Conservation (phyloP, 768 basidiomycete genomes). For the Infundibulicybe gibba region DNA sequence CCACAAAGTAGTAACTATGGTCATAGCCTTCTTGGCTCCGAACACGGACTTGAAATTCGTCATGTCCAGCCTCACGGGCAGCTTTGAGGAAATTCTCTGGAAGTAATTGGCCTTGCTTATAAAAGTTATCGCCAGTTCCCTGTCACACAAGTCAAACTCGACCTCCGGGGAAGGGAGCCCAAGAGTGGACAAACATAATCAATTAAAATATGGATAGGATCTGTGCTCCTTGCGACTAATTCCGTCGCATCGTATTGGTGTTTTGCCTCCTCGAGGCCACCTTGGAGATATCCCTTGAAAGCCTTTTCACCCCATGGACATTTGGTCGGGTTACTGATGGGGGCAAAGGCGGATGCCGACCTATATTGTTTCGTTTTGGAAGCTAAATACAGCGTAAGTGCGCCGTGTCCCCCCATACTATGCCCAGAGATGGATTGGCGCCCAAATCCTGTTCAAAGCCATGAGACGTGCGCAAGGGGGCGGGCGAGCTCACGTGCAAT, state of each 20-base stretch:
- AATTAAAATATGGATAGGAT: constrained; percentile 73
- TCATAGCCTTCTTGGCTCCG: constrained; percentile 83
- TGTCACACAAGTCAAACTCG: constrained; percentile 18
- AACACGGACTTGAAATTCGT: constrained; percentile 73
- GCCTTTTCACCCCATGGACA: constrained; percentile 93
- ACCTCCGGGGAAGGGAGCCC: neutral
- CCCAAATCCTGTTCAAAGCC: constrained; percentile 58
- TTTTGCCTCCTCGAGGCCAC: constrained; percentile 74
- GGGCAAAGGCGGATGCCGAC: constrained; percentile 88
- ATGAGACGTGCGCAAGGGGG: neutral
- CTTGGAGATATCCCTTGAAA: constrained; percentile 79
- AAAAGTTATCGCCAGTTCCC: constrained; percentile 83
- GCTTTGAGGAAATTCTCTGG: constrained; percentile 87
- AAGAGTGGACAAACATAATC: constrained; percentile 64
- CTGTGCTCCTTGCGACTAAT: constrained; percentile 61
- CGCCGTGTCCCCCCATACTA: constrained; percentile 97
- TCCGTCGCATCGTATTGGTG: constrained; percentile 80
- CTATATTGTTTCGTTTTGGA: constrained; percentile 70
- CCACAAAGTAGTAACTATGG: constrained; percentile 84
- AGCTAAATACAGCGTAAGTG: constrained; percentile 84
- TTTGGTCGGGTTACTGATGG: constrained; percentile 80
- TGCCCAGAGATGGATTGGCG: constrained; percentile 93
- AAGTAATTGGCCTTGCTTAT: constrained; percentile 81
- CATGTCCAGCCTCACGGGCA: constrained; percentile 68
- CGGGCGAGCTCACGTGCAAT: constrained; percentile 47